phyloP scores from a whole-genome alignment of 805 yeast genomes.

The Teunomyces stri region DNA sequence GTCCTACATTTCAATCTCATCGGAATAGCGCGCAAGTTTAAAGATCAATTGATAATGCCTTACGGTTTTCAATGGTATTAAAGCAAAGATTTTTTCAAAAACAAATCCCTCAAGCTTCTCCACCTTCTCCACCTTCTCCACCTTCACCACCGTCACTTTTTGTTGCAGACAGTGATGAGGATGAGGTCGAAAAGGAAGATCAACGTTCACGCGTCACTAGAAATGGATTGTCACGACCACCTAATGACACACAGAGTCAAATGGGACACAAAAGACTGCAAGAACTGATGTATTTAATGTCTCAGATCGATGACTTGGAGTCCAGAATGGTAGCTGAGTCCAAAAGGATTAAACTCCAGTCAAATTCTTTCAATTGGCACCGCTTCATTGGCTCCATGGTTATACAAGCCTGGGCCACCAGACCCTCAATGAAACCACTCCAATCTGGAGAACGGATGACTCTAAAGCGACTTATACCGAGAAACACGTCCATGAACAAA shows the following conservation, averaged over 20 bases:
- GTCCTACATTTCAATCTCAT: neutral
- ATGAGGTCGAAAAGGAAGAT: neutral
- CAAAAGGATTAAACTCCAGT: constrained; percentile 9
- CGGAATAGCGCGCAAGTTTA: neutral
- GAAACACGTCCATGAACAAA: constrained; percentile 12
- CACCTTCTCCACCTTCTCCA: neutral
- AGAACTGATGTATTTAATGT: neutral
- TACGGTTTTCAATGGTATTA: neutral
- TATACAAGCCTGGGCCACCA: constrained; percentile 68
- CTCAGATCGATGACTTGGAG: constrained; percentile 10
- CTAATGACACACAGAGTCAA: neutral
- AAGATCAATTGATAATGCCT: constrained; percentile 1
- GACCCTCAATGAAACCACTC: constrained; percentile 53
- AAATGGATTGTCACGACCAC: neutral
- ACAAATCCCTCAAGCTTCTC: neutral
- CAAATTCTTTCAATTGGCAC: constrained; percentile 22
- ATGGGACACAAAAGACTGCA: constrained; percentile 3
- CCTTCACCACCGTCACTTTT: neutral
- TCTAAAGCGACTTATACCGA: constrained; percentile 36
- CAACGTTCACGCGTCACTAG: neutral
- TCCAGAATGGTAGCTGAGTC: constrained; percentile 12
- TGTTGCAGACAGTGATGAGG: constrained; percentile 5
- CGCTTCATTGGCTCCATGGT: constrained; percentile 59
- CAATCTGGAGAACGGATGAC: constrained; percentile 44
- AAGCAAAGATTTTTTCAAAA: constrained; percentile 1